Conservation (phyloP, 192 early-diverging fungal genomes). For the Globomyces pollinis-pini region DNA sequence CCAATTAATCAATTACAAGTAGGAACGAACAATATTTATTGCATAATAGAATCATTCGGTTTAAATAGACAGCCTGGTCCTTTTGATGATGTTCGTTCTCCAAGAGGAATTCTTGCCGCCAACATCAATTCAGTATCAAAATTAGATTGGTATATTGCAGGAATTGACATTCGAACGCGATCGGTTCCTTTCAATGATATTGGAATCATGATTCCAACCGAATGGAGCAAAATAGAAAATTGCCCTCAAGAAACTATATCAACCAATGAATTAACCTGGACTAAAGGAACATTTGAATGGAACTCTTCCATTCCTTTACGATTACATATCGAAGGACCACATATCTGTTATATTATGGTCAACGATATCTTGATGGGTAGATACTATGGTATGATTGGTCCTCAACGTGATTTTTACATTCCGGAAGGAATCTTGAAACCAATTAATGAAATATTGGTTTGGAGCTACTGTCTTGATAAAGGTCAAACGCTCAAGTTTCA, state of each 20-base stretch:
- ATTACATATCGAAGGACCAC: conserved; percentile 57
- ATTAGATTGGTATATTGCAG: conserved; percentile 58
- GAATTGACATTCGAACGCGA: conserved; percentile 63
- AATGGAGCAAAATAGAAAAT: background rate
- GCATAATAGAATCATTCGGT: conserved; percentile 72
- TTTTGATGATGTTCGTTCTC: conserved; percentile 67
- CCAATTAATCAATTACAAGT: conserved; percentile 29
- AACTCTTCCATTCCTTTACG: conserved; percentile 43
- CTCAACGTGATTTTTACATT: conserved; percentile 64
- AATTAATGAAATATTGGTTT: too few relatives aligned
- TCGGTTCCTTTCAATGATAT: conserved; percentile 51
- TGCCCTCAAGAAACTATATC: background rate
- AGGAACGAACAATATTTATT: conserved; percentile 52
- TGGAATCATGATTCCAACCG: conserved; percentile 68
- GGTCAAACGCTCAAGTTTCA: too few relatives aligned
- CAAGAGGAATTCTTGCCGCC: conserved; percentile 60
- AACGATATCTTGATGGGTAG: conserved; percentile 61
- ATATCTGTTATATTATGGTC: conserved; percentile 59
- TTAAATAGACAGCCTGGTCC: conserved; percentile 60
- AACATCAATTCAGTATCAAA: conserved; percentile 34
- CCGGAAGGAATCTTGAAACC: background rate
- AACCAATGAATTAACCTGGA: conserved; percentile 23
- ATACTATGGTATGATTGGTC: conserved; percentile 62
- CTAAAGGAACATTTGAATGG: conserved; percentile 28
- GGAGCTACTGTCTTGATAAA: too few relatives aligned